A percentile compares a stretch with the other conserved stretches of the same genome.
Conservation (phyloP, 352 stramenopile species). For the Vaucheria bursata region DNA sequence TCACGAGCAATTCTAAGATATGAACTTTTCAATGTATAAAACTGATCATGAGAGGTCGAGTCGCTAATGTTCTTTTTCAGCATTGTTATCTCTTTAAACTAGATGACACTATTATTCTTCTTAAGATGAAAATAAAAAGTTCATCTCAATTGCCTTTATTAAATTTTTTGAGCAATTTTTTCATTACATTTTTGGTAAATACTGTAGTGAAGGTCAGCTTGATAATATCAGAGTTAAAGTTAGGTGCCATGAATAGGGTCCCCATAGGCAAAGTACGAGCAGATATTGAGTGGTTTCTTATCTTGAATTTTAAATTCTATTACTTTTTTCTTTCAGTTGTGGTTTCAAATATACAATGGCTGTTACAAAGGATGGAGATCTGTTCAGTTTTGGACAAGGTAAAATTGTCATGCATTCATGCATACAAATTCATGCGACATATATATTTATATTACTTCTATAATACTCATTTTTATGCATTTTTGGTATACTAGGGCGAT, state of each 20-base stretch:
- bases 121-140: too few relatives aligned
- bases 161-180: neutral
- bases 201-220: conserved; percentile 53
- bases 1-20: too few relatives aligned
- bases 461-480: conserved; percentile 7
- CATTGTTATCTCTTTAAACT: too few relatives aligned
- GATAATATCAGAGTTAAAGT: too few relatives aligned
- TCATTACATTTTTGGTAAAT: neutral
- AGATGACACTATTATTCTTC: too few relatives aligned
- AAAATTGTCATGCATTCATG: conserved; percentile 53
- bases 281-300: conserved; percentile 75
- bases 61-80: too few relatives aligned
- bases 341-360: conserved; percentile 70
- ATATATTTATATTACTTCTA: neutral
- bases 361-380: conserved; percentile 59
- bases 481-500: conserved; percentile 20
- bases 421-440: neutral
- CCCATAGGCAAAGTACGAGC: too few relatives aligned
- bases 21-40: too few relatives aligned
- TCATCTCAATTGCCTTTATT: neutral
- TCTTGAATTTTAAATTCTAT: conserved; percentile 63
- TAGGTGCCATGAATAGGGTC: too few relatives aligned
- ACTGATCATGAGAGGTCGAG: too few relatives aligned
- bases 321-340: conserved; percentile 66
- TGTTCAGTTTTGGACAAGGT: conserved; percentile 70